Evolutionary conservation across 2,329 filamentous ascomycete genomes (phyloP), one percentile per base, ranked within the genome.

Genomic region (Trichophyton verrucosum): DNA sequence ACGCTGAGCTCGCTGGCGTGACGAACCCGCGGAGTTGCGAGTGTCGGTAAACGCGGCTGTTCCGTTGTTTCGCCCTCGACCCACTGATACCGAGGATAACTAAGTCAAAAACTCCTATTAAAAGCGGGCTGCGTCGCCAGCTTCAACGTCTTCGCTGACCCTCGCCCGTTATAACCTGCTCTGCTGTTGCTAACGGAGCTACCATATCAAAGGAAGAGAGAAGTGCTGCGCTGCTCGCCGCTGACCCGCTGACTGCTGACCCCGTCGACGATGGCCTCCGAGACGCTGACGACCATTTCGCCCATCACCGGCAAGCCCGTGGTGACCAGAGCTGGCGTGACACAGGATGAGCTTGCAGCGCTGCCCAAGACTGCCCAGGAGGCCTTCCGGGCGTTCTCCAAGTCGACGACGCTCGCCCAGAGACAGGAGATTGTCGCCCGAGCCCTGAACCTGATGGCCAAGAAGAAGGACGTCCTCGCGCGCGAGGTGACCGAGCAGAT

Each of bases 401-500:
- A 86, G 71, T 94, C 89, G 65, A 94, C 90, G 0, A 79, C 83
- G 1, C 81, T 97, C 56, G 76, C 81, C 58, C 83, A 91, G 65
- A 84, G 92, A 58, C 86, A 95, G 74, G 81, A 82, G 55, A 91
- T 96, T 65, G 85, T 96, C 68, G 85, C 83, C 68, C 89, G 87
- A 69, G 91, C 91, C 0, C 77, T 97, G 51, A 81, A 86, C 64
- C 75, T 89, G 3, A 79, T 97, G 30, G 75, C 77, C 15, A 81
- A 84, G 57, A 86, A 84, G 71, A 82, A 91, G 73, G 87, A 94
- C 84, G 87, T 85, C 64, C 80, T 97, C 38, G 91, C 87, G 4
- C 81, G 84, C 66, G 91, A 96, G 73, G 77, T 97, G 62, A 96
- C 91, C 0, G 86, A 89, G 72, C 91, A 97, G 77, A 97, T 97